Conservation (phyloP, 73 alveolate species). For the Tetrahymena borealis region DNA sequence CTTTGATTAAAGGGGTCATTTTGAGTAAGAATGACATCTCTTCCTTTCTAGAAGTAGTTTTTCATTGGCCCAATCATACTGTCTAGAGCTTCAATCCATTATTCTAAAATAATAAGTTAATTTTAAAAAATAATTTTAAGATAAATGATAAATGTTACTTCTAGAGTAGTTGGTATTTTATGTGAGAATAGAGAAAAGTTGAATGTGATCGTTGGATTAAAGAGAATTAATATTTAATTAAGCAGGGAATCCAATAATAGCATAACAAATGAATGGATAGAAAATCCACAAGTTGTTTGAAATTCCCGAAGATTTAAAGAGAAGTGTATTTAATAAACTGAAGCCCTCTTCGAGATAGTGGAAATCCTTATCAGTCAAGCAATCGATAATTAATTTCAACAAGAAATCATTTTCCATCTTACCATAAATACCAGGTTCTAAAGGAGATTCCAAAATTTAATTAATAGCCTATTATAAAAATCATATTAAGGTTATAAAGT, state of each 20-base stretch:
- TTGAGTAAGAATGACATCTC: slow-evolving; percentile 41
- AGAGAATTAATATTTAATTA: slow-evolving; percentile 22
- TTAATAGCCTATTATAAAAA: slow-evolving; percentile 40
- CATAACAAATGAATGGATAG: slow-evolving; percentile 43
- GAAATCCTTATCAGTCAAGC: slow-evolving; percentile 57
- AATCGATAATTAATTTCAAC: slow-evolving; percentile 49
- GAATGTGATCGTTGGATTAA: neutral
- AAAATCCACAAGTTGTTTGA: slow-evolving; percentile 52
- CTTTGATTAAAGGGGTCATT: slow-evolving; percentile 27
- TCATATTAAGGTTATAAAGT: neutral
- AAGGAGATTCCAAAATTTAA: slow-evolving; percentile 58
- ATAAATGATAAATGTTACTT: neutral
- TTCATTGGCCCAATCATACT: slow-evolving; percentile 54
- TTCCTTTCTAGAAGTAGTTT: slow-evolving; percentile 59
- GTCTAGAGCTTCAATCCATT: slow-evolving; percentile 52
- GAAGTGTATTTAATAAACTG: slow-evolving; percentile 19
- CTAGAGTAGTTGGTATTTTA: slow-evolving; percentile 5
- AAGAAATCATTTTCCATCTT: slow-evolving; percentile 41
- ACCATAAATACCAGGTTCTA: neutral
- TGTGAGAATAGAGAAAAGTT: neutral
- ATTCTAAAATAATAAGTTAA: no score
- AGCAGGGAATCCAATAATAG: slow-evolving; percentile 44
- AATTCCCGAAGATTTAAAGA: slow-evolving; percentile 14
- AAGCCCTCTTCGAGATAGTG: slow-evolving; percentile 64
- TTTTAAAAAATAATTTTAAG: no score